These are phyloP conservation scores for Deuterostichococcus epilithicus DNA, from an alignment of 139 green algal species.

Conservation along the genomic window DNA sequence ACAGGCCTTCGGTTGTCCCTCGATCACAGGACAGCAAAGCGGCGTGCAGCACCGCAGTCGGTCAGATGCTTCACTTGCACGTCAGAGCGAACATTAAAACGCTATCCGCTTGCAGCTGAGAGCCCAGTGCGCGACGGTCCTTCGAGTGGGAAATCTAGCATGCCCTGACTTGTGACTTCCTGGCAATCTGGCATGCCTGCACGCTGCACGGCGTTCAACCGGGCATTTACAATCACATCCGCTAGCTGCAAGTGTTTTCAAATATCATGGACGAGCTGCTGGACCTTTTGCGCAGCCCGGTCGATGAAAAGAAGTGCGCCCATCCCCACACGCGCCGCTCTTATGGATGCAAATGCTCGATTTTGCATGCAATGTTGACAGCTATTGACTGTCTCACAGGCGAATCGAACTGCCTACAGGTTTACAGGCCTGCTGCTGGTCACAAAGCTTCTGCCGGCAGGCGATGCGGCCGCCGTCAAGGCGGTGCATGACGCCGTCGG, in stretches of 20 bases:
- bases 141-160: too few species aligned
- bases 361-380: slow-evolving; percentile 14
- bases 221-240: background rate
- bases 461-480: slow-evolving; percentile 20
- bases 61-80: too few species aligned
- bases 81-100: too few species aligned
- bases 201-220: too few species aligned
- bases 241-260: background rate
- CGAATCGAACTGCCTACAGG: slow-evolving; percentile 26
- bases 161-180: too few species aligned
- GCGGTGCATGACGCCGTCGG: slow-evolving; percentile 55
- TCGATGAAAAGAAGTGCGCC: slow-evolving; percentile 6
- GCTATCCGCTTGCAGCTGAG: too few species aligned
- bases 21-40: too few species aligned
- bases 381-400: background rate
- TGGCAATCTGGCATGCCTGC: too few species aligned
- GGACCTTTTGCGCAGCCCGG: slow-evolving; percentile 15
- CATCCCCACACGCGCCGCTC: slow-evolving; percentile 1
- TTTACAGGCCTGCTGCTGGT: slow-evolving; percentile 75
- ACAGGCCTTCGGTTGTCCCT: too few species aligned
- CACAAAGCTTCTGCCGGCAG: slow-evolving; percentile 53
- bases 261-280: slow-evolving; percentile 10
- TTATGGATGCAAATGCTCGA: too few species aligned
- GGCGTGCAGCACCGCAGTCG: too few species aligned
- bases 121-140: too few species aligned